These are phyloP conservation scores for Phytophthora litchii DNA, from an alignment of 352 stramenopile species.

Conservation along the genomic window DNA sequence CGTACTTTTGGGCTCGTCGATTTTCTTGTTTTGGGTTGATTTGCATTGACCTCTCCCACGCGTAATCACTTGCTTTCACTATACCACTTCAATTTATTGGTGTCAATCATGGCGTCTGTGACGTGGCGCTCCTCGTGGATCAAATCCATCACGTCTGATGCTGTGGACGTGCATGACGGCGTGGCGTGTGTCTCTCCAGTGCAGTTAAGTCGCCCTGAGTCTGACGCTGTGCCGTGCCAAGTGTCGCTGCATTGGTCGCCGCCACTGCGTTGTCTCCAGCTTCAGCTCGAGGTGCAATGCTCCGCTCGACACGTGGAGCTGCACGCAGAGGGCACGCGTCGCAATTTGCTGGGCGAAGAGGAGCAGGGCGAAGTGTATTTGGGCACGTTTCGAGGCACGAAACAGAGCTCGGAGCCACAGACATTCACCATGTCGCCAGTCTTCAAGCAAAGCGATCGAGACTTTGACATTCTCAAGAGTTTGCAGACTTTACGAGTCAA, in stretches of 20 bases:
- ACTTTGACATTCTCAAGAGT: conserved; percentile 66
- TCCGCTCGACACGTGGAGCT: conserved; percentile 80
- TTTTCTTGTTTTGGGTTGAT: background rate
- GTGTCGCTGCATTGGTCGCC: conserved; percentile 44
- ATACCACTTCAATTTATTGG: conserved; percentile 5
- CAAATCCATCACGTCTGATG: background rate
- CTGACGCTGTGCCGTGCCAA: conserved; percentile 43
- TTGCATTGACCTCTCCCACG: too few species aligned
- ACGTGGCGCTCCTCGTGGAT: conserved; percentile 34
- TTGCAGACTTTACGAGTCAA: conserved; percentile 60
- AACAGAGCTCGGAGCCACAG: conserved; percentile 27
- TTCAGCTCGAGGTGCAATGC: conserved; percentile 57
- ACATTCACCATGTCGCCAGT: conserved; percentile 52
- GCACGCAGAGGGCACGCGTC: conserved; percentile 51
- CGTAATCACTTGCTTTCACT: conserved; percentile 19
- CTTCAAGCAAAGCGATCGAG: conserved; percentile 48
- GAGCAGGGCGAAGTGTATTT: conserved; percentile 74
- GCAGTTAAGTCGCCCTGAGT: conserved; percentile 19
- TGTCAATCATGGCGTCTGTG: conserved; percentile 24
- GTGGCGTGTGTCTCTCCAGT: conserved; percentile 26
- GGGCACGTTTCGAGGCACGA: conserved; percentile 66
- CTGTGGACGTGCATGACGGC: conserved; percentile 14
- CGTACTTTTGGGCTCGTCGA: background rate
- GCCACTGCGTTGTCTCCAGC: conserved; percentile 49
- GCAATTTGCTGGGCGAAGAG: conserved; percentile 63